phyloP scores from a whole-genome alignment of 371 early-diverging fungal genomes.

The Mucor saturninus region DNA sequence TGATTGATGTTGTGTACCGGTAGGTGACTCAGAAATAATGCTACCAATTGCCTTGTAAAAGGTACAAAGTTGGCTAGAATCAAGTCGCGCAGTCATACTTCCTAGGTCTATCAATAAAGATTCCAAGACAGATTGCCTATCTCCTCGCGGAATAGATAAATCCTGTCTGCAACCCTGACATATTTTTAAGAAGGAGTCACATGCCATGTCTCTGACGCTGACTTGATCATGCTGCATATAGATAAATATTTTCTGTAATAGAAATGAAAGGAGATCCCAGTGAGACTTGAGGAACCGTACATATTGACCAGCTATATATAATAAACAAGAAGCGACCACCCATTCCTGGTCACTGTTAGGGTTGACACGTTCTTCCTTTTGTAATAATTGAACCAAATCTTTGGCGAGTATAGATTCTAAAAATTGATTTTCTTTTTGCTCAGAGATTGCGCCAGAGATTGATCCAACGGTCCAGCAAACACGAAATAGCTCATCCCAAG shows the following conservation, averaged over 20 bases:
- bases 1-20: constrained; percentile 3
- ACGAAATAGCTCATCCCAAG: constrained; percentile 91
- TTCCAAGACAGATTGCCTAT: neutral
- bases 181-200: constrained; percentile 97
- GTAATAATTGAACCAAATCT: constrained; percentile 88
- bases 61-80: constrained; percentile 64
- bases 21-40: constrained; percentile 15
- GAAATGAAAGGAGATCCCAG: constrained; percentile 96
- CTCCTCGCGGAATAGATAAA: constrained; percentile 72
- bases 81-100: neutral
- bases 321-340: constrained; percentile 96
- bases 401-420: constrained; percentile 83
- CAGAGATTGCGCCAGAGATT: constrained; percentile 89
- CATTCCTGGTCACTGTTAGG: constrained; percentile 95
- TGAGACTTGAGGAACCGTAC: constrained; percentile 96
- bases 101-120: neutral
- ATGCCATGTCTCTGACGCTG: constrained; percentile 99
- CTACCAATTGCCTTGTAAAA: constrained; percentile 93
- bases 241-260: constrained; percentile 95
- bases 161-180: constrained; percentile 87
- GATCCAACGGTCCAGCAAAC: constrained; percentile 98
- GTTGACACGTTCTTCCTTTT: constrained; percentile 56
- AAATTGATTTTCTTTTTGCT: constrained; percentile 91
- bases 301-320: constrained; percentile 98
- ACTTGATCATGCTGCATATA: constrained; percentile 96